Evolutionary conservation across 176 grass and related monocot species (phyloP), one percentile per base, ranked within the genome.

Genomic region (Oryza officinalis): DNA sequence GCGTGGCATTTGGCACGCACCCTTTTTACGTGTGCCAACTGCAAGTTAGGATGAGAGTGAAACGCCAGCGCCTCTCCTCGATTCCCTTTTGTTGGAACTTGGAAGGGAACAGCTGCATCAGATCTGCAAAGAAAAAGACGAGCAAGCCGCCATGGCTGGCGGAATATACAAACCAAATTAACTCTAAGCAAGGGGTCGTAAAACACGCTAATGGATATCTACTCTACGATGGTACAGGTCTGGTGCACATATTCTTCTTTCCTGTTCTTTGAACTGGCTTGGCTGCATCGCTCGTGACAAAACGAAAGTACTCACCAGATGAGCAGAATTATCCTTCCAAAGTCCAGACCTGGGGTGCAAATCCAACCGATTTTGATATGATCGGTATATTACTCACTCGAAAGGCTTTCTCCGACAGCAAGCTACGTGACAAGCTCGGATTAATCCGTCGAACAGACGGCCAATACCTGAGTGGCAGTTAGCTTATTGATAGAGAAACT

Each of bases 391-490:
- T 84, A 81, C 60, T 67, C 35, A 0, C 60, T 37, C 32, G 2
- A n/a, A 47, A 80, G 28, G 27, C 76, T 60, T n/a, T 5, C 8
- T 54, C 46, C 1, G 38, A 10, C 69, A 10, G 27, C 8, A 2
- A 63, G 30, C 76, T 89, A 89, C 47, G 11, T 61, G 76, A 84
- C 87, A 84, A n/a, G 18, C n/a, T 1, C 57, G 6, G 57, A 49
- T 41, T 15, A 77, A 9, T 31, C 41, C 13, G 25, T 44, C 74
- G n/a, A 3, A 54, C 22, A 37, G 35, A 49, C 17, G 11, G 2
- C 46, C 31, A 71, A 20, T 54, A 1, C 0, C 49, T 20, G 17
- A 54, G n/a, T 61, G 73, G 46, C n/a, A 68, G 30, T 59, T 18
- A 69, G 25, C 14, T 37, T 11, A 60, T 59, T 65, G 41, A 0